A percentile compares a stretch with the other conserved stretches of the same genome.
phyloP scores from a whole-genome alignment of 2,329 filamentous ascomycete genomes.

The Mycosphaerelloides madeirae region DNA sequence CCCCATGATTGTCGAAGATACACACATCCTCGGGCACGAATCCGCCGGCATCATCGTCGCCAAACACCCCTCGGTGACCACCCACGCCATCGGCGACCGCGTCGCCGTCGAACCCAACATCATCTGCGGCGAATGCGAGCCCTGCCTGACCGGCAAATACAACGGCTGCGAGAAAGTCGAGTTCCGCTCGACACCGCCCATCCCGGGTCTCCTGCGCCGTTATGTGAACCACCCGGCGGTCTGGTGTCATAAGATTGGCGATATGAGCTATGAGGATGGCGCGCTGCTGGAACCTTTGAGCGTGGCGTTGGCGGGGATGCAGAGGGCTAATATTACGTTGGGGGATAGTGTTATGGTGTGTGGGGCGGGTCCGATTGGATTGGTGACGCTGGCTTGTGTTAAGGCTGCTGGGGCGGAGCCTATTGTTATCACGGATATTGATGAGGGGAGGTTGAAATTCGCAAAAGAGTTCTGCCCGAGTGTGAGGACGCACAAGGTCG shows the following conservation, averaged over 20 bases:
- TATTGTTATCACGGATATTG: conserved; percentile 91
- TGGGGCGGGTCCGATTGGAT: conserved; percentile 88
- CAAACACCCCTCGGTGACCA: conserved; percentile 71
- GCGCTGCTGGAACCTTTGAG: conserved; percentile 85
- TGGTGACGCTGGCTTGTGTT: conserved; percentile 80
- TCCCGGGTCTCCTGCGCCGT: conserved; percentile 78
- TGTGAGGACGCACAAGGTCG: conserved; percentile 75
- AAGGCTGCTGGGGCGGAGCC: conserved; percentile 84
- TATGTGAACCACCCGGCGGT: conserved; percentile 92
- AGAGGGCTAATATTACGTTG: conserved; percentile 72
- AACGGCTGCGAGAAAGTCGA: conserved; percentile 84
- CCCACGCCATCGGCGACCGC: conserved; percentile 77
- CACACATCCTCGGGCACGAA: conserved; percentile 93
- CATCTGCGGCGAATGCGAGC: conserved; percentile 85
- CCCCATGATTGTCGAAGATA: conserved; percentile 84
- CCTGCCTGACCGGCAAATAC: conserved; percentile 86
- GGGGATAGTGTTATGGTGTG: conserved; percentile 87
- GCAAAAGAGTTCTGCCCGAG: conserved; percentile 77
- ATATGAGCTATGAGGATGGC: conserved; percentile 88
- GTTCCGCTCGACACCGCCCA: conserved; percentile 87
- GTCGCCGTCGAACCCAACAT: conserved; percentile 93
- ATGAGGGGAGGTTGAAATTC: conserved; percentile 76
- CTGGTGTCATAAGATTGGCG: conserved; percentile 94
- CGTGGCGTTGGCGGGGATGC: conserved; percentile 82
- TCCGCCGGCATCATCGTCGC: conserved; percentile 78